Percentiles rank a stretch among this genome's conserved stretches.
These are phyloP conservation scores for Spiromastix sp. DNA, from an alignment of 2,329 filamentous ascomycete genomes.

Conservation along the genomic window DNA sequence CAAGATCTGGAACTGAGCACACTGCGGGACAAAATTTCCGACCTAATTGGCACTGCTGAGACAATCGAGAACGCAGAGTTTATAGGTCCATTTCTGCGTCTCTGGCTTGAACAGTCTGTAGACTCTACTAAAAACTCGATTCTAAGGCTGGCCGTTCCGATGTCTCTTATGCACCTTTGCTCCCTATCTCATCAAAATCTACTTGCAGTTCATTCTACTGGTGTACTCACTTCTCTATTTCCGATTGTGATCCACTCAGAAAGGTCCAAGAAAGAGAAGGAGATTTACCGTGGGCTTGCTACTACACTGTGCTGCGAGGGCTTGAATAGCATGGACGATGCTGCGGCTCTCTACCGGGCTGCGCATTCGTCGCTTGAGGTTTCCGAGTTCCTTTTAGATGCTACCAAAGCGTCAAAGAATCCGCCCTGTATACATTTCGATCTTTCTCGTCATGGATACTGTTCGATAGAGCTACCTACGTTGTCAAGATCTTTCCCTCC, in stretches of 20 bases:
- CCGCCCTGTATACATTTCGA: conserved; percentile 92
- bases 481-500: conserved; percentile 80
- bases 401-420: conserved; percentile 62
- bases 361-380: conserved; percentile 42
- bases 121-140: conserved; percentile 33
- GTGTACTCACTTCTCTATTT: conserved; percentile 57
- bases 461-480: conserved; percentile 81
- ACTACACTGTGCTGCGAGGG: conserved; percentile 61
- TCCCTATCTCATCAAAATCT: conserved; percentile 58
- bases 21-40: conserved; percentile 19
- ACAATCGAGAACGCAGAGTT: conserved; percentile 33
- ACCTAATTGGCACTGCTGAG: conserved; percentile 30
- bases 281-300: conserved; percentile 56
- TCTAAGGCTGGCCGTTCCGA: conserved; percentile 49
- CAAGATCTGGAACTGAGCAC: conserved; percentile 17
- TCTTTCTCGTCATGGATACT: conserved; percentile 74
- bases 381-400: conserved; percentile 62
- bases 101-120: conserved; percentile 51
- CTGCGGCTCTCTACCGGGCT: conserved; percentile 60
- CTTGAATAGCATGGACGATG: conserved; percentile 70
- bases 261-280: conserved; percentile 46
- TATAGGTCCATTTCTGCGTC: conserved; percentile 26
- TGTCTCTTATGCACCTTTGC: conserved; percentile 49
- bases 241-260: conserved; percentile 49
- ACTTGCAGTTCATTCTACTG: conserved; percentile 60